A percentile compares a stretch with the other conserved stretches of the same genome.
Conservation (phyloP, 2,329 filamentous ascomycete species). For the Epicoccum sorghinum region DNA sequence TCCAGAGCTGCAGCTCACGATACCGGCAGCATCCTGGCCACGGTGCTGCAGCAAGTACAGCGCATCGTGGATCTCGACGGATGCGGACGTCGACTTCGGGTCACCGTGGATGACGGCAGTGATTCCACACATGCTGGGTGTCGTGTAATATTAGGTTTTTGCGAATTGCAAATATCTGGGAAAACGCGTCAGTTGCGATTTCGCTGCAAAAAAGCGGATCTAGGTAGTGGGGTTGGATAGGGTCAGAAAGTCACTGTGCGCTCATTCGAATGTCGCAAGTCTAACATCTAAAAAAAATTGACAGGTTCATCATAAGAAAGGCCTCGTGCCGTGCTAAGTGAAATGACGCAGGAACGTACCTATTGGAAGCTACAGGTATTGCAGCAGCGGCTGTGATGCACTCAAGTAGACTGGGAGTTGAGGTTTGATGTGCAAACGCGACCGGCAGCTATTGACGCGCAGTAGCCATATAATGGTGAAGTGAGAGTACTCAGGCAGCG, state of each 20-base stretch:
- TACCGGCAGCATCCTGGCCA: constrained; percentile 88
- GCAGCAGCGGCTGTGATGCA: neutral
- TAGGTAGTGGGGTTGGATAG: constrained; percentile 22
- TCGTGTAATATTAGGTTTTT: constrained; percentile 7
- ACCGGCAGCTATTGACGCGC: constrained; percentile 20
- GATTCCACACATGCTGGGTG: constrained; percentile 57
- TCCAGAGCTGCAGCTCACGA: constrained; percentile 74
- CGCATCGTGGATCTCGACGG: constrained; percentile 53
- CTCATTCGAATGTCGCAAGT: constrained; percentile 48
- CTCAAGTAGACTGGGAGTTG: constrained; percentile 15
- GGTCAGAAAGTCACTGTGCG: constrained; percentile 46
- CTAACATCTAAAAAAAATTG: constrained; percentile 48
- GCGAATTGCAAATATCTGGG: constrained; percentile 17
- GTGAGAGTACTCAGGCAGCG: constrained; percentile 17
- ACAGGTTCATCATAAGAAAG: constrained; percentile 42
- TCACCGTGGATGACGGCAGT: constrained; percentile 57
- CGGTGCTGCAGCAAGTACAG: constrained; percentile 58
- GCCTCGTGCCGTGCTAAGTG: neutral
- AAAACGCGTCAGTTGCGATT: constrained; percentile 30
- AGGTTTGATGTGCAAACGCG: constrained; percentile 13
- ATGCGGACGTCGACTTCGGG: constrained; percentile 47
- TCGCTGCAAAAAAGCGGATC: constrained; percentile 20
- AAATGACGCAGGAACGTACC: constrained; percentile 18
- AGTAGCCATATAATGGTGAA: constrained; percentile 13
- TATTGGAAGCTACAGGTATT: neutral